Conservation (phyloP, 176 grass and related monocot genomes). For the Oryza longistaminata region DNA sequence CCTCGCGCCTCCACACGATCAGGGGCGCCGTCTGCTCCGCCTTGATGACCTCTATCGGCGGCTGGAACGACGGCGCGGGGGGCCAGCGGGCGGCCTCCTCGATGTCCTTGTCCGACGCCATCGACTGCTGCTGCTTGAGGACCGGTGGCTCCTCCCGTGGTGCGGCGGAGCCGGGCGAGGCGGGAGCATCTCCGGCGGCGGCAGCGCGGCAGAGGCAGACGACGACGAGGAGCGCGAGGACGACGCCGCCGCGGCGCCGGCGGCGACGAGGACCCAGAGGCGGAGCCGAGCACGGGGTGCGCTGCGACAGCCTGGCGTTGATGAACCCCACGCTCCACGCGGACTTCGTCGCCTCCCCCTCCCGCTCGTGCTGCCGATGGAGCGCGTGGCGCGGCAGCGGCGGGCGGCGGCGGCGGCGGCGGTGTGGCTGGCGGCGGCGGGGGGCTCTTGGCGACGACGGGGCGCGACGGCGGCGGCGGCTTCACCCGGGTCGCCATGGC, state of each 20-base stretch:
- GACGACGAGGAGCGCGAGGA: constrained; percentile 48
- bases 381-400: constrained; percentile 7
- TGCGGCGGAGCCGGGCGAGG: constrained; percentile 23
- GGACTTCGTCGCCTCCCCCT: constrained; percentile 13
- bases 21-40: constrained; percentile 49
- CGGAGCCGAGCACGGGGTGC: constrained; percentile 78
- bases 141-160: background rate
- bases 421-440: background rate
- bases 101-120: constrained; percentile 43
- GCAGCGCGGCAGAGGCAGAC: constrained; percentile 58
- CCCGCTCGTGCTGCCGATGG: constrained; percentile 2
- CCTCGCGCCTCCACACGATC: constrained; percentile 19
- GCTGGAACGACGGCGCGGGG: constrained; percentile 44
- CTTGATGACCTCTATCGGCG: constrained; percentile 60
- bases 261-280: constrained; percentile 64
- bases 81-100: constrained; percentile 49
- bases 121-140: constrained; percentile 52
- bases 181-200: constrained; percentile 37
- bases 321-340: constrained; percentile 51
- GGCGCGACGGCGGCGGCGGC: background rate
- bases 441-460: background rate
- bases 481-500: constrained; percentile 10
- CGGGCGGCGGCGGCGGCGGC: background rate
- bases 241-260: constrained; percentile 37
- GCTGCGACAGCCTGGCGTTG: constrained; percentile 59